These are phyloP conservation scores for Populus hybrid DNA, from an alignment of 441 rosid species.

Conservation along the genomic window DNA sequence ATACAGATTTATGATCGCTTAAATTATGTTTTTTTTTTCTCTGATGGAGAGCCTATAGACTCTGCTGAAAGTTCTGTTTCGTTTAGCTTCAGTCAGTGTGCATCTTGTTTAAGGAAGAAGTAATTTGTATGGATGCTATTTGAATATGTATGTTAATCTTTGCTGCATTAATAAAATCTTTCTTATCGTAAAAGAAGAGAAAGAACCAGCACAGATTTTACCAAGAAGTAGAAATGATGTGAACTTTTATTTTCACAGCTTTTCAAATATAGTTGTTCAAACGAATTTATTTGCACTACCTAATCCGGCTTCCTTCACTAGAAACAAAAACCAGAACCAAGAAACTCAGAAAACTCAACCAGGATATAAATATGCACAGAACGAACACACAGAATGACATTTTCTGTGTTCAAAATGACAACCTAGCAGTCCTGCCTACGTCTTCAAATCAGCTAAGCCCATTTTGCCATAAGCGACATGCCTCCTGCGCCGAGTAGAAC, in stretches of 20 bases:
- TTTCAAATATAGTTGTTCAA: background rate
- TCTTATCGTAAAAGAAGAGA: no score
- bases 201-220: no score
- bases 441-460: constrained; percentile 35
- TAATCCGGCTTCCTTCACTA: background rate
- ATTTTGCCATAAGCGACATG: constrained; percentile 52
- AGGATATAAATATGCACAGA: background rate
- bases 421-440: background rate
- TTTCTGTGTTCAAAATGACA: background rate
- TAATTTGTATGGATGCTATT: background rate
- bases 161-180: background rate
- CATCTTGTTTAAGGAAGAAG: background rate
- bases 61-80: background rate
- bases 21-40: background rate
- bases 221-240: no score
- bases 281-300: background rate
- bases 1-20: background rate
- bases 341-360: no score
- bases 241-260: no score
- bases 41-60: background rate
- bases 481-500: constrained; percentile 45
- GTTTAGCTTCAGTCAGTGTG: background rate
- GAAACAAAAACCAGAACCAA: background rate
- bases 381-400: background rate
- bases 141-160: background rate